Percentiles rank a stretch among this genome's conserved stretches.
Conservation (phyloP, 306 rosid genomes). For the Medicago truncatula region MtrunA17r5.0-ANR NC_053046.1:26188501-26189000, state of each 20-base stretch:
- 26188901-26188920: slow-evolving; percentile 11
- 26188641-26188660: slow-evolving; percentile 2
- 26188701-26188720: no score
- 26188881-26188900: neutral
- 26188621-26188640: slow-evolving; percentile 15
- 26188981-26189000: slow-evolving; percentile 4
- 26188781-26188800: no score
- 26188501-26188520: slow-evolving; percentile 48
- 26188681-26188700: no score
- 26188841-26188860: no score
- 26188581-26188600: slow-evolving; percentile 26
- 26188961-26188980: slow-evolving; percentile 21
- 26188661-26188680: slow-evolving; percentile 23
- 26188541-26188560: slow-evolving; percentile 19
- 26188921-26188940: neutral
- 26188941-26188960: slow-evolving; percentile 16
- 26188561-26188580: slow-evolving; percentile 25
- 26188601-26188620: slow-evolving; percentile 10
- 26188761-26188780: no score
- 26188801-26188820: no score
- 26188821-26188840: no score
- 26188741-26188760: no score
- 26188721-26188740: no score
- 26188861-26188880: slow-evolving; percentile 22
- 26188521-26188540: neutral